Conservation (phyloP, 2,329 filamentous ascomycete genomes). For the Microascus cirrosus region DNA sequence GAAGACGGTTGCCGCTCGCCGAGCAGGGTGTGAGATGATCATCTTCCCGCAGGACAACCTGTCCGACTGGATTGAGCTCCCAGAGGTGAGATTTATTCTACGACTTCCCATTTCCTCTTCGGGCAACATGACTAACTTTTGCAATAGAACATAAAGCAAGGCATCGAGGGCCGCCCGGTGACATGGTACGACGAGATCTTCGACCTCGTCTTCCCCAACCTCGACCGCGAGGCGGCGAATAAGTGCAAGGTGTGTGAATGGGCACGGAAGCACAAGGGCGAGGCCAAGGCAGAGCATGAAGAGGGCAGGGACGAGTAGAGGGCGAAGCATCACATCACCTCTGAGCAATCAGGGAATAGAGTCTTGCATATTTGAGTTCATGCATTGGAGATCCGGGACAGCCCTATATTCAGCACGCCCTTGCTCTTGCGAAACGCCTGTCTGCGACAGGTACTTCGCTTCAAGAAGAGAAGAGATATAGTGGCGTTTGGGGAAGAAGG, state of each 20-base stretch:
- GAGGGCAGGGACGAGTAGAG: conserved; percentile 4
- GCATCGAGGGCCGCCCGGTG: conserved; percentile 82
- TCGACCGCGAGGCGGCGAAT: conserved; percentile 66
- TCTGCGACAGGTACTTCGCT: background rate
- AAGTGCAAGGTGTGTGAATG: conserved; percentile 53
- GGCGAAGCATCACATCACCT: background rate
- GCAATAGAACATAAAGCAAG: conserved; percentile 88
- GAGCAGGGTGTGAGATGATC: conserved; percentile 85
- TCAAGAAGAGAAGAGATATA: background rate
- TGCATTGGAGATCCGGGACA: background rate
- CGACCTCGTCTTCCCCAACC: conserved; percentile 72
- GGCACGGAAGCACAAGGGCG: conserved; percentile 35
- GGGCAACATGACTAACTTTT: background rate
- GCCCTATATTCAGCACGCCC: background rate
- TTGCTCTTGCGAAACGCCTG: background rate
- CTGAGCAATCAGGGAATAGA: background rate
- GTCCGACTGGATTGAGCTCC: conserved; percentile 94
- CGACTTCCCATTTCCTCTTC: background rate
- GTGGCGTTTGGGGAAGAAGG: background rate
- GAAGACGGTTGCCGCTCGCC: conserved; percentile 90
- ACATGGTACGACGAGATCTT: conserved; percentile 94
- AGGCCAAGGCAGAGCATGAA: conserved; percentile 22
- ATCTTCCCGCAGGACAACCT: conserved; percentile 93
- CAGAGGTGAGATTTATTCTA: conserved; percentile 56
- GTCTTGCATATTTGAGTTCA: background rate